Evolutionary conservation across 208 protist species (phyloP), one percentile per base, ranked within the genome.

Genomic region (Crithidia bombi): DNA sequence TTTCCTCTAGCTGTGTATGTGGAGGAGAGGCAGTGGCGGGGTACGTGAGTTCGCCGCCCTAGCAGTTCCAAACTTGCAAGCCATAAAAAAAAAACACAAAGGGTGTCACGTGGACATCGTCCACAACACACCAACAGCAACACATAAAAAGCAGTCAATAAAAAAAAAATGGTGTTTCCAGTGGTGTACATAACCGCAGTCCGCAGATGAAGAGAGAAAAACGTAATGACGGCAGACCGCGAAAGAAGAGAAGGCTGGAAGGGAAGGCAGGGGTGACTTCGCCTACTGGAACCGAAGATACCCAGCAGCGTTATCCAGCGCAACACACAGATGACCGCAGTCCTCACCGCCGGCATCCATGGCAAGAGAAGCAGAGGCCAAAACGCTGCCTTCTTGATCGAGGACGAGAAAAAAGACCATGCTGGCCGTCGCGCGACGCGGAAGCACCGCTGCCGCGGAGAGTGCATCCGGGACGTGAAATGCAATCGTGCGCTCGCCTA

Each of bases 401-500:
- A 77, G 33, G 30, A 77, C 38, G 23, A 77, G 71, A n/a, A 77
- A 77, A 32, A 77, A 77, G 39, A 71, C 57, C 56, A 77, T 70
- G 0, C 71, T 64, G n/a, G 54, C 10, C 21, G 21, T 36, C 4
- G 14, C 47, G 15, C 47, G 12, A 49, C 71, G 71, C 21, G 57
- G 55, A 47, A 77, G 52, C 25, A 71, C 57, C 25, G 64, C 39
- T 0, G 52, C 46, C 17, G 36, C 46, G 3, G 57, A 47, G 23
- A 38, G 12, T 5, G 56, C 56, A n/a, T 67, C 43, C 14, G 71
- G 71, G 12, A n/a, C 47, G 33, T 71, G 71, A 36, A 77, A 70
- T 19, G 71, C 54, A 12, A 77, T 66, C n/a, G 57, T 71, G 64
- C 38, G 46, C 49, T 71, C 64, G 9, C 71, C 64, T 25, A 77